Percentiles rank a stretch among this genome's conserved stretches.
phyloP scores from a whole-genome alignment of 345 rosid genomes.

The Lepidium didymum region DNA sequence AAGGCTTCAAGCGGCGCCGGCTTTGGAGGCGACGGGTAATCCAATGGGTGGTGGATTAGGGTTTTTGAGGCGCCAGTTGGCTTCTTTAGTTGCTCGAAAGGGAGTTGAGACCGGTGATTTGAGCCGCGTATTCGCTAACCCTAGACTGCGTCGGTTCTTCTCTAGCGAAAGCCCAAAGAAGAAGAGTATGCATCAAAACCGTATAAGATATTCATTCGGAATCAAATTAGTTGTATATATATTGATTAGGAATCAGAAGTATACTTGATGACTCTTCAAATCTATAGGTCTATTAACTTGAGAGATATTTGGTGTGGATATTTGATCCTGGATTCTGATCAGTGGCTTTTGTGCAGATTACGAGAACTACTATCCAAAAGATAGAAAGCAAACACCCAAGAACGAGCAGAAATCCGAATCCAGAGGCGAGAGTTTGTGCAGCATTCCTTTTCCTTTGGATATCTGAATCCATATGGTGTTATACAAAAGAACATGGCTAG shows the following conservation, averaged over 20 bases:
- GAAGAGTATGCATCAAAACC: conserved; percentile 16
- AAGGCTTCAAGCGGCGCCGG: conserved; percentile 1
- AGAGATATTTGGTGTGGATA: background rate
- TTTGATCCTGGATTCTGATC: background rate
- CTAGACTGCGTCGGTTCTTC: conserved; percentile 54
- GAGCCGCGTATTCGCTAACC: conserved; percentile 56
- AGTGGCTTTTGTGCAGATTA: conserved; percentile 45
- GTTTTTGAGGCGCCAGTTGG: conserved; percentile 48
- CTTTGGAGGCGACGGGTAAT: conserved; percentile 19
- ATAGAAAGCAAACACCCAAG: conserved; percentile 60
- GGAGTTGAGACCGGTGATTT: conserved; percentile 33
- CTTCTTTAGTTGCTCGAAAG: conserved; percentile 40
- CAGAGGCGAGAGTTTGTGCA: conserved; percentile 36
- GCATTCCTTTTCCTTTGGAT: background rate
- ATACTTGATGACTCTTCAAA: background rate
- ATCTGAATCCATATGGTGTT: background rate
- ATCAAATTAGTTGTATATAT: background rate
- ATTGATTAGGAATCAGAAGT: background rate
- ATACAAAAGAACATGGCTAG: background rate
- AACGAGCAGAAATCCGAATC: conserved; percentile 72
- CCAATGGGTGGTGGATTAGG: conserved; percentile 37
- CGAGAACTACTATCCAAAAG: conserved; percentile 77
- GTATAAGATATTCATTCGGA: background rate
- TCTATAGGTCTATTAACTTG: background rate
- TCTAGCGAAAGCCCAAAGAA: conserved; percentile 67